A percentile compares a stretch with the other conserved stretches of the same genome.
phyloP scores from a whole-genome alignment of 176 grass and related monocot genomes.

The Hordeum vulgare region MorexV3_pseudomolecules_assembly NC_058519.1:28546833-28547332 shows the following conservation, averaged over 20 bases:
- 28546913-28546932: neutral
- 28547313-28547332: neutral
- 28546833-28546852: neutral
- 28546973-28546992: neutral
- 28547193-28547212: constrained; percentile 5
- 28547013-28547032: neutral
- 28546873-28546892: neutral
- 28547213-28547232: constrained; percentile 4
- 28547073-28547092: constrained; percentile 98
- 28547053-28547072: constrained; percentile 85
- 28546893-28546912: neutral
- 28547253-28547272: neutral
- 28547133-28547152: constrained; percentile 49
- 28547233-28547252: neutral
- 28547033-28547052: neutral
- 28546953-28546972: neutral
- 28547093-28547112: constrained; percentile 99
- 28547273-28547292: constrained; percentile 13
- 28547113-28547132: constrained; percentile 94
- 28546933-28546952: neutral
- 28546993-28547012: neutral
- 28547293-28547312: neutral
- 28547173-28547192: neutral
- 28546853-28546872: neutral
- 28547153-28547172: neutral